Evolutionary conservation across 2,329 filamentous ascomycete genomes (phyloP), one percentile per base, ranked within the genome.

Genomic region (Chalara sp.): DNA sequence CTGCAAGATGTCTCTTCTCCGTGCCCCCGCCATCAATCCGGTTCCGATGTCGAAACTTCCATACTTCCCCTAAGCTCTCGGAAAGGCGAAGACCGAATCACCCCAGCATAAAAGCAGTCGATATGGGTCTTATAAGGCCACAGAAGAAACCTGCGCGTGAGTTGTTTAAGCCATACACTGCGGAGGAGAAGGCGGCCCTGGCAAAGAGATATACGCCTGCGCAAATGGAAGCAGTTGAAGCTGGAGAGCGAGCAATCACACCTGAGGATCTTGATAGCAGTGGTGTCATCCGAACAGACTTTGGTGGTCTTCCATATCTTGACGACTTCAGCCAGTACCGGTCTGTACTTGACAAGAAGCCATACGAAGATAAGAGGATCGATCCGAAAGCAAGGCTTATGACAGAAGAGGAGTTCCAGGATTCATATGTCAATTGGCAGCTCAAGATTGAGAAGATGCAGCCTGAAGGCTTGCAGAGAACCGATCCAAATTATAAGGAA

Each of bases 251-350:
- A 54, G 81, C 86, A 58, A 83, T 96, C 66, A 78, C 86, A 64
- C 73, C 84, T 7, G 75, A 82, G 58, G 89, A 97, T 68, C 66
- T 96, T 65, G 76, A 84, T 41, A 75, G 81, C 33, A 86, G 93
- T 70, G 87, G 84, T 57, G 76, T 81, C 42, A 68, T 87, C 60
- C 83, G 89, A 54, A 76, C 73, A 49, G 90, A 95, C 65, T 78
- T 83, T 6, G 87, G 88, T 74, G 75, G 76, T 48, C 72, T 91
- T 46, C 75, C 80, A 54, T 93, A 95, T 68, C 71, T 92, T 50
- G 90, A 96, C 66, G 89, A 95, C 68, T 86, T 96, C 63, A 81
- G 86, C 53, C 78, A 79, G 51, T 78, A 92, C 56, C 81, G 89
- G 63, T 88, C 89, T 48, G 76, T 88, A 46, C 79, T 93, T 54